Percentiles rank a stretch among this genome's conserved stretches.
These are phyloP conservation scores for Setomelanomma holmii DNA, from an alignment of 2,329 filamentous ascomycete genomes.

Conservation along the genomic window DNA sequence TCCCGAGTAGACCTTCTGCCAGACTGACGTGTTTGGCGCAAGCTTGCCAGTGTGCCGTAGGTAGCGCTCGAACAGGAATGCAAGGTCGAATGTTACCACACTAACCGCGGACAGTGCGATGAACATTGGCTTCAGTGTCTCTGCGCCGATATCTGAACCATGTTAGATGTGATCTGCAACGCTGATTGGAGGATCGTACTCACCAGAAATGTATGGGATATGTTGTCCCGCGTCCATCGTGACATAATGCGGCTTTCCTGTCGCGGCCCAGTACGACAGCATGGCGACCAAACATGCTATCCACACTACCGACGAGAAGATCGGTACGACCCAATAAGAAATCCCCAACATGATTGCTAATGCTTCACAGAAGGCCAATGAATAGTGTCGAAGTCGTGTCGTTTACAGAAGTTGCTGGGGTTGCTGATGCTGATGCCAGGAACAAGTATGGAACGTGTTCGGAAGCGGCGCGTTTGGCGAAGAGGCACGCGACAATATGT, in stretches of 20 bases:
- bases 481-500: conserved; percentile 8
- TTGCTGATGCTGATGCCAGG: background rate
- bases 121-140: conserved; percentile 76
- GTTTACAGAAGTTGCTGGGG: background rate
- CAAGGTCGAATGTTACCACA: conserved; percentile 79
- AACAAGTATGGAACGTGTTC: background rate
- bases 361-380: background rate
- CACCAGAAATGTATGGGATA: conserved; percentile 77
- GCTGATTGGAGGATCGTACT: background rate
- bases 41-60: conserved; percentile 82
- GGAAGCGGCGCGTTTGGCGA: conserved; percentile 8
- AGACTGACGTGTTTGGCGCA: conserved; percentile 71
- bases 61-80: conserved; percentile 83
- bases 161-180: conserved; percentile 20
- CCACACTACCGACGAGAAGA: conserved; percentile 65
- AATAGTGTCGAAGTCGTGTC: background rate
- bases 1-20: conserved; percentile 68
- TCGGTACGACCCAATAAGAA: conserved; percentile 69
- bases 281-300: conserved; percentile 71
- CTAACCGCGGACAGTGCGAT: conserved; percentile 74
- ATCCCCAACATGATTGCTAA: conserved; percentile 42
- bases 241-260: conserved; percentile 63
- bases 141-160: conserved; percentile 62
- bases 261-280: conserved; percentile 72
- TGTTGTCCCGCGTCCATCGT: conserved; percentile 66